Conservation (phyloP, 768 basidiomycete species). For the Mycena venus region DNA sequence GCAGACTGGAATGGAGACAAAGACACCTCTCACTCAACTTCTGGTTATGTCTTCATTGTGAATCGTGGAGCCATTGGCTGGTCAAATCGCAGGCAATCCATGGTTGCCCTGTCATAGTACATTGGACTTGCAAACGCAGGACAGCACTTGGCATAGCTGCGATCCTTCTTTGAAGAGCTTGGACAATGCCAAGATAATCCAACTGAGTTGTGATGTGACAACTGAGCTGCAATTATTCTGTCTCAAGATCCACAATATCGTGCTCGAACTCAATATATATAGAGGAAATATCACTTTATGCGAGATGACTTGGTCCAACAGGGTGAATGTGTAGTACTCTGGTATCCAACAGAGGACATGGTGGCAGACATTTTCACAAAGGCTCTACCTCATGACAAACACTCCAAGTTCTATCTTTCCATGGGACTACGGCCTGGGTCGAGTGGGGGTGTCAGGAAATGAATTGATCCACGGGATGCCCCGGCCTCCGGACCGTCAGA, state of each 20-base stretch:
- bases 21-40: constrained; percentile 1
- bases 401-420: constrained; percentile 31
- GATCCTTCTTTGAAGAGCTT: constrained; percentile 2
- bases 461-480: not conserved
- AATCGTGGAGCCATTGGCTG: not conserved
- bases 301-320: constrained; percentile 25
- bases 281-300: not conserved
- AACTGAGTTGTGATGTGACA: not conserved
- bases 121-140: constrained; percentile 2
- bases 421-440: constrained; percentile 31
- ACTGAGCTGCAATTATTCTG: constrained; percentile 1
- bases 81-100: no score
- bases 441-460: constrained; percentile 33
- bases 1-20: not conserved
- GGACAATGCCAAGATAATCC: not conserved
- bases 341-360: constrained; percentile 36
- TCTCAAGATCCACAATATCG: not conserved
- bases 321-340: not conserved
- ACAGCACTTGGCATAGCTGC: constrained; percentile 5
- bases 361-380: constrained; percentile 46
- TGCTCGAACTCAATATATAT: not conserved
- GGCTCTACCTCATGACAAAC: constrained; percentile 24
- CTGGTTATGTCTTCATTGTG: not conserved
- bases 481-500: not conserved
- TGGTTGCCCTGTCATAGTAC: constrained; percentile 1